Conservation (phyloP, 2,329 filamentous ascomycete species). For the Scytalidium sp. region DNA sequence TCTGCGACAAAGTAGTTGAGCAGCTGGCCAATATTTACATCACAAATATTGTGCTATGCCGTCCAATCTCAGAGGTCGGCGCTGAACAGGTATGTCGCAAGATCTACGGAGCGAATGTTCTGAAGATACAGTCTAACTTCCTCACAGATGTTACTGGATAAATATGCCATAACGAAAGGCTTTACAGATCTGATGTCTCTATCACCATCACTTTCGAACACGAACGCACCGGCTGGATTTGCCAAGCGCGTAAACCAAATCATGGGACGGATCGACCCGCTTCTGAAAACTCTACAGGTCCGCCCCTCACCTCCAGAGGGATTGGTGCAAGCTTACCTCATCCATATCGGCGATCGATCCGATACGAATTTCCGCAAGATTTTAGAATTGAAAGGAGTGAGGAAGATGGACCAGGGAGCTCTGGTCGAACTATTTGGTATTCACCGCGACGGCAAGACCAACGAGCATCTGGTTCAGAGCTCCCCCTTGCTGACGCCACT, state of each 20-base stretch:
- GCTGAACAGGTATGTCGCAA: slow-evolving; percentile 79
- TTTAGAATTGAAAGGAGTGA: slow-evolving; percentile 90
- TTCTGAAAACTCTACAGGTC: slow-evolving; percentile 96
- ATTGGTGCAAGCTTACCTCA: slow-evolving; percentile 93
- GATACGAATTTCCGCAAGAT: slow-evolving; percentile 96
- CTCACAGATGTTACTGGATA: slow-evolving; percentile 85
- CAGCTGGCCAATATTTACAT: slow-evolving; percentile 77
- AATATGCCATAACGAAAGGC: slow-evolving; percentile 82
- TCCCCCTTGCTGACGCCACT: slow-evolving; percentile 71
- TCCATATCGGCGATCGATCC: slow-evolving; percentile 91
- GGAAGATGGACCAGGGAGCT: slow-evolving; percentile 76
- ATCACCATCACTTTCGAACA: slow-evolving; percentile 27
- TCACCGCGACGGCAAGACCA: slow-evolving; percentile 72
- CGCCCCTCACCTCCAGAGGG: slow-evolving; percentile 87
- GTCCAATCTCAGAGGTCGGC: slow-evolving; percentile 87
- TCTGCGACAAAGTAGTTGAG: slow-evolving; percentile 95
- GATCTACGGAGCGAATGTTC: no score
- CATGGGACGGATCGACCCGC: slow-evolving; percentile 83
- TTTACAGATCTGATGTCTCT: slow-evolving; percentile 69
- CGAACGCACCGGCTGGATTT: slow-evolving; percentile 53
- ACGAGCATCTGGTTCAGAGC: slow-evolving; percentile 66
- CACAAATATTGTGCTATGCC: slow-evolving; percentile 80
- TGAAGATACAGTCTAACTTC: slow-evolving; percentile 26
- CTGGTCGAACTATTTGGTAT: slow-evolving; percentile 81
- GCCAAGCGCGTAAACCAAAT: slow-evolving; percentile 81